Evolutionary conservation across 2,329 filamentous ascomycete genomes (phyloP).

Genomic region (Cladosporium sp.): DNA sequence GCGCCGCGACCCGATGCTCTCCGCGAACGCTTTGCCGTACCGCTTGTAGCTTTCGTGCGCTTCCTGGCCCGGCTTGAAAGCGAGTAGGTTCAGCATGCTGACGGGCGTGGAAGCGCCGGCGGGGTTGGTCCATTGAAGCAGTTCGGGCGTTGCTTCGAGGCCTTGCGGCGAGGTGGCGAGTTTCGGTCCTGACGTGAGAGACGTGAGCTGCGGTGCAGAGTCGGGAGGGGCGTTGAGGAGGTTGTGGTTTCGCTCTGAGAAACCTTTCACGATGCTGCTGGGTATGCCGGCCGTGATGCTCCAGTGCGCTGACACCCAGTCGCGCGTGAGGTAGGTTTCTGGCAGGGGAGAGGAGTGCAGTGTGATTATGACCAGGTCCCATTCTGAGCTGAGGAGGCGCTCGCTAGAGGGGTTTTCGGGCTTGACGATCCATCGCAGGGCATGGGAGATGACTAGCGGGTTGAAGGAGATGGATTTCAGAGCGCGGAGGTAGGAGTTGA

Average conservation of each 20-base stretch:
- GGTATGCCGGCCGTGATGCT: conserved; percentile 41
- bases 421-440: conserved; percentile 49
- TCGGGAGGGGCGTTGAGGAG: conserved; percentile 33
- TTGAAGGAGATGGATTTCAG: conserved; percentile 32
- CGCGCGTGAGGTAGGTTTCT: conserved; percentile 17
- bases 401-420: conserved; percentile 40
- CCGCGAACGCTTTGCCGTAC: conserved; percentile 54
- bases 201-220: conserved; percentile 36
- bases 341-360: conserved; percentile 25
- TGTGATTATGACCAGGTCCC: conserved; percentile 48
- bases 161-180: conserved; percentile 41
- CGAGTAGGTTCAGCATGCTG: conserved; percentile 61
- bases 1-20: conserved; percentile 46
- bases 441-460: conserved; percentile 41
- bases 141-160: conserved; percentile 51
- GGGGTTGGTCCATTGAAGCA: conserved; percentile 48
- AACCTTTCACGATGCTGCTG: conserved; percentile 32
- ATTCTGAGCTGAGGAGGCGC: conserved; percentile 40
- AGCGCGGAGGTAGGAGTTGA: conserved; percentile 38
- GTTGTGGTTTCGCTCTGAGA: conserved; percentile 36
- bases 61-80: conserved; percentile 49
- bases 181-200: conserved; percentile 25
- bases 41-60: conserved; percentile 51
- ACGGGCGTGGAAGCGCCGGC: conserved; percentile 37
- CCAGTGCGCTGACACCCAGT: conserved; percentile 29